Base-by-base conservation (phyloP, 1,284 basidiomycete genomes). In the Marasmius fiardii region DNA sequence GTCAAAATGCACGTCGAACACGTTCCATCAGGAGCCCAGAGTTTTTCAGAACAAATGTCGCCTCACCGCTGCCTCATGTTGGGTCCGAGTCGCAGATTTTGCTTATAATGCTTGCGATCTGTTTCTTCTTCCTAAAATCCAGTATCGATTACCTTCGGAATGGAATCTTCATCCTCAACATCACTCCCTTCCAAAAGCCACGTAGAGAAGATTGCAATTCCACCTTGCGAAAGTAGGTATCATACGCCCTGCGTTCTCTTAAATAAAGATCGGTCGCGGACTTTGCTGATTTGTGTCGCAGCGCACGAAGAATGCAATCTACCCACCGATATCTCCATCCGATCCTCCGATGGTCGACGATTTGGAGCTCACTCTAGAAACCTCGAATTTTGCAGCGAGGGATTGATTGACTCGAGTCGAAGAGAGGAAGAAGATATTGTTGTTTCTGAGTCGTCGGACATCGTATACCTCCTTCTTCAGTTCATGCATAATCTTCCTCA, bases 21-120 rank as follows among this genome's bases (percentile, higher is more conserved):
- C 39, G 39, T 41, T 41, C 20, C 14, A 41, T 37, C 35, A 37
- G 35, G 35, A 37, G 14, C 16, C 39, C 39, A 41, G 39, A 41
- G 39, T 41, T 41, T 6, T 16, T 20, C n/a, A 20, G 39, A 16
- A 3, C 39, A 41, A n/a, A 41, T 18, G 39, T 41, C n/a, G 28
- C 47, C 47, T 49, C 26, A 33, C 47, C 28, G 47, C 28, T 31
- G 47, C 47, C 47, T 49, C 47, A 49, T 49, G 47, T 49, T 31
- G 16, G 28, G 2, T 49, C 26, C 14, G n/a, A 49, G 47, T 21
- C 16, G 24, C 18, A 21, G 6, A 16, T 26, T 16, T 26, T 26
- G 21, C 28, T n/a, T 24, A n/a, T 16, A 20, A 26, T 47, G 24
- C 44, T 23, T 47, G 6, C 44, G 16, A n/a, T 41, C 39, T 16